Conservation (phyloP, 2,329 filamentous ascomycete genomes). For the Drechmeria coniospora region DNA sequence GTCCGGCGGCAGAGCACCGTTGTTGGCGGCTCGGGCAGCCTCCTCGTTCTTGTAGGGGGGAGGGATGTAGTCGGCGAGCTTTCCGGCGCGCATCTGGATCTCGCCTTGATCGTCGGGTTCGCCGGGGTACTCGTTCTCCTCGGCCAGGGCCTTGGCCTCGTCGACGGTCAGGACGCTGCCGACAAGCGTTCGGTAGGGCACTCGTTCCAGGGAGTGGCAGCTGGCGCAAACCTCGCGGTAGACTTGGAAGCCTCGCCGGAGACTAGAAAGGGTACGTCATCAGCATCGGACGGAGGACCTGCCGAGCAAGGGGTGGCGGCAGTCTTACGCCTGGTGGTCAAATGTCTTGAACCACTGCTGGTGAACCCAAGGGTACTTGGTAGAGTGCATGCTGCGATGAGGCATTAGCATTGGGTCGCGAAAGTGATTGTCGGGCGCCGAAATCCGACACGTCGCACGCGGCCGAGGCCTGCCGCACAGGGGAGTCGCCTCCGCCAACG, state of each 20-base stretch:
- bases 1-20: conserved; percentile 93
- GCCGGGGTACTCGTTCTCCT: conserved; percentile 96
- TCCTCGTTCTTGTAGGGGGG: conserved; percentile 97
- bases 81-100: conserved; percentile 96
- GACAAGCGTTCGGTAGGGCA: conserved; percentile 86
- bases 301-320: conserved; percentile 2
- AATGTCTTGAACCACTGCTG: conserved; percentile 85
- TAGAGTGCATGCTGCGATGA: conserved; percentile 65
- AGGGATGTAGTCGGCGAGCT: conserved; percentile 95
- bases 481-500: too few relatives aligned
- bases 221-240: conserved; percentile 97
- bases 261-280: conserved; percentile 34
- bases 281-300: too few relatives aligned
- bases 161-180: conserved; percentile 89
- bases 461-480: too few relatives aligned
- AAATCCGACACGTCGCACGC: too few relatives aligned
- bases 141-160: conserved; percentile 91
- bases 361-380: conserved; percentile 93
- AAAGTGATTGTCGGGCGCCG: conserved; percentile 7
- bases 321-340: conserved; percentile 83
- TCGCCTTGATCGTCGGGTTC: conserved; percentile 97
- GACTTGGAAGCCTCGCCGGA: conserved; percentile 98
- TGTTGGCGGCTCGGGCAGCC: conserved; percentile 94
- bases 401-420: conserved; percentile 11
- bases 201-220: conserved; percentile 90